Percentiles rank a stretch among this genome's conserved stretches.
These are phyloP conservation scores for Daldinia sp. DNA, from an alignment of 2,329 filamentous ascomycete genomes.

Conservation along the genomic window DNA sequence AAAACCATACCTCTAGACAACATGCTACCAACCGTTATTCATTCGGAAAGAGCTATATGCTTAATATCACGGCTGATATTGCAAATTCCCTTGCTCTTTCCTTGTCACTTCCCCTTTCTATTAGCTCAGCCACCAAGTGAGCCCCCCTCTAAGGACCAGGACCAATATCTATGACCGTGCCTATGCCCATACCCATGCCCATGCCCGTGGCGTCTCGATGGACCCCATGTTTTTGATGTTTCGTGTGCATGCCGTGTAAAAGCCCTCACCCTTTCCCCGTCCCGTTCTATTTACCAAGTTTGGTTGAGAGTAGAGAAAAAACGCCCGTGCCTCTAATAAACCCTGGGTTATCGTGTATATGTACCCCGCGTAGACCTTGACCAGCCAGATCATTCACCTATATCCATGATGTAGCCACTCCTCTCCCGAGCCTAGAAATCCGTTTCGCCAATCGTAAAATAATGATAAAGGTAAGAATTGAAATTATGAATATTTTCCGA, in stretches of 20 bases:
- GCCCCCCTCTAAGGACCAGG: neutral
- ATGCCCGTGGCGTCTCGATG: neutral
- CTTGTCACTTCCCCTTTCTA: slow-evolving; percentile 1
- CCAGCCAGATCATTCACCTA: slow-evolving; percentile 22
- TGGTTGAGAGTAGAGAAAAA: slow-evolving; percentile 1
- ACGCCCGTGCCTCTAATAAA: slow-evolving; percentile 21
- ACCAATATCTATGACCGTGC: neutral
- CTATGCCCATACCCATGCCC: slow-evolving; percentile 2
- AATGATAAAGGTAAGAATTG: neutral
- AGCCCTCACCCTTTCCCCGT: neutral
- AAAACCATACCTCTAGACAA: neutral
- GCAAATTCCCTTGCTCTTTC: neutral
- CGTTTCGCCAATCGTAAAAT: slow-evolving; percentile 13
- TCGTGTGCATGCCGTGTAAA: slow-evolving; percentile 11
- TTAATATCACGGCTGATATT: slow-evolving; percentile 1
- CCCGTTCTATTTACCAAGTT: slow-evolving; percentile 18
- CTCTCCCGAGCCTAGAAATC: slow-evolving; percentile 23
- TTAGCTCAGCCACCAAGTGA: neutral
- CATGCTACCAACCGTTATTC: slow-evolving; percentile 1
- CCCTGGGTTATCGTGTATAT: slow-evolving; percentile 9
- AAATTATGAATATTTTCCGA: neutral
- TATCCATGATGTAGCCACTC: slow-evolving; percentile 23
- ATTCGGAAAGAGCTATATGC: slow-evolving; percentile 11
- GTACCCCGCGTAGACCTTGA: slow-evolving; percentile 8
- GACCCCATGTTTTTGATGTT: slow-evolving; percentile 6